Percentiles rank a stretch among this genome's conserved stretches.
Evolutionary conservation across 1,284 basidiomycete species (phyloP).

Genomic region (Phellopilus nigrolimitatus): DNA sequence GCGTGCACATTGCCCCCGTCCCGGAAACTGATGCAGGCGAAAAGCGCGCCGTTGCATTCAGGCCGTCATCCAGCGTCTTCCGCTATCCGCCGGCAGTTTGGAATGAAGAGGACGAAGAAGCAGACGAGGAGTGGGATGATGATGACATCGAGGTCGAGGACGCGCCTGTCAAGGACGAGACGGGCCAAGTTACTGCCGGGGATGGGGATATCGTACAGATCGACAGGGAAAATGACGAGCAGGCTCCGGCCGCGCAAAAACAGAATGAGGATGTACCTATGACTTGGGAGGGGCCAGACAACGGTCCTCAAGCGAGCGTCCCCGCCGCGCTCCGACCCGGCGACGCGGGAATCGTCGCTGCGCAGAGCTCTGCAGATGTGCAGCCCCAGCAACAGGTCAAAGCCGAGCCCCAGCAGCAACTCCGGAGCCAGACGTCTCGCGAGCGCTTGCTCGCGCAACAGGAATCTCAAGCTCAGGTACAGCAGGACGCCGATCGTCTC

Average conservation of each 20-base stretch:
- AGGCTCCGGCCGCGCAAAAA: conserved; percentile 29
- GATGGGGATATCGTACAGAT: conserved; percentile 35
- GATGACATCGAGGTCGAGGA: conserved; percentile 72
- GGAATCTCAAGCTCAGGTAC: conserved; percentile 18
- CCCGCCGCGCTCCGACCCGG: conserved; percentile 25
- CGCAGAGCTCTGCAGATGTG: conserved; percentile 20
- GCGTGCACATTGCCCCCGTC: conserved; percentile 11
- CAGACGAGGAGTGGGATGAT: conserved; percentile 70
- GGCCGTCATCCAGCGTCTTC: conserved; percentile 51
- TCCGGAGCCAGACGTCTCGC: conserved; percentile 35
- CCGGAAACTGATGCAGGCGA: conserved; percentile 1
- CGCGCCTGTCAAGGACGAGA: conserved; percentile 24
- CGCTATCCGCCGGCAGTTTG: conserved; percentile 77
- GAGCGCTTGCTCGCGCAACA: conserved; percentile 31
- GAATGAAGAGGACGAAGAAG: conserved; percentile 76
- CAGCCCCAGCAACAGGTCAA: conserved; percentile 27
- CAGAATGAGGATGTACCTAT: conserved; percentile 58
- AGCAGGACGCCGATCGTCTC: conserved; percentile 24
- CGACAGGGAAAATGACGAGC: conserved; percentile 22
- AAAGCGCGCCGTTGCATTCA: conserved; percentile 49
- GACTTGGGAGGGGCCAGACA: conserved; percentile 58
- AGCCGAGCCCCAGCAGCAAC: conserved; percentile 26
- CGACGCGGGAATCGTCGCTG: conserved; percentile 21
- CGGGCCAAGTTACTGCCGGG: conserved; percentile 32
- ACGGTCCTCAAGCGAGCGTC: conserved; percentile 23